Evolutionary conservation across 108 stramenopile genomes (phyloP).

Genomic region (Cyclostephanos invisitatus): DNA sequence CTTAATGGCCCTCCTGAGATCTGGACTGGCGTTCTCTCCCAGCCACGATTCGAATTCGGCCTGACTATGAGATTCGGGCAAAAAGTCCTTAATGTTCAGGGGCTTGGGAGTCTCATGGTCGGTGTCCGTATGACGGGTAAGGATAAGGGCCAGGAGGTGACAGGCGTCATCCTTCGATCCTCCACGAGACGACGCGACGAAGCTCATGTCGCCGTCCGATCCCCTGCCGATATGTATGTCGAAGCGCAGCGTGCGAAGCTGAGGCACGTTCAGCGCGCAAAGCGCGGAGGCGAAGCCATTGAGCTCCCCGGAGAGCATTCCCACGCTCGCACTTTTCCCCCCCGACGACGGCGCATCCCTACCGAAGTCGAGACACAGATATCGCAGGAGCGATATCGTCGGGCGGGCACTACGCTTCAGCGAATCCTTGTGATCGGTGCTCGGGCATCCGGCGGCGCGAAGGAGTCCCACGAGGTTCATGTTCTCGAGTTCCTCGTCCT

Average conservation of each 20-base stretch:
- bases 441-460: slow-evolving; percentile 75
- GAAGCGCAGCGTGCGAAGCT: slow-evolving; percentile 59
- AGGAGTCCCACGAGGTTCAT: slow-evolving; percentile 64
- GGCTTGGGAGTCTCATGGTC: slow-evolving; percentile 68
- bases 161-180: slow-evolving; percentile 82
- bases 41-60: slow-evolving; percentile 80
- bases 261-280: slow-evolving; percentile 56
- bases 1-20: slow-evolving; percentile 59
- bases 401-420: slow-evolving; percentile 76
- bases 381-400: slow-evolving; percentile 76
- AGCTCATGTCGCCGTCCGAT: slow-evolving; percentile 33
- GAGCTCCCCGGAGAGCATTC: slow-evolving; percentile 23
- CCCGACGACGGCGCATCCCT: neutral
- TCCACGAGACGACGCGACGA: slow-evolving; percentile 39
- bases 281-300: slow-evolving; percentile 74
- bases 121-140: slow-evolving; percentile 68
- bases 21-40: slow-evolving; percentile 46
- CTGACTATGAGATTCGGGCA: slow-evolving; percentile 48
- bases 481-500: slow-evolving; percentile 59
- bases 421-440: slow-evolving; percentile 64
- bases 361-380: slow-evolving; percentile 70
- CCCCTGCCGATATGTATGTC: slow-evolving; percentile 72
- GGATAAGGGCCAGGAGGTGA: slow-evolving; percentile 66
- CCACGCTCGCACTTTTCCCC: neutral
- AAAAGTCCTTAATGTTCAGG: slow-evolving; percentile 57